Percentiles rank a stretch among this genome's conserved stretches.
phyloP scores from a whole-genome alignment of 2,329 filamentous ascomycete genomes.

The Colletotrichum neosansevieriae region DNA sequence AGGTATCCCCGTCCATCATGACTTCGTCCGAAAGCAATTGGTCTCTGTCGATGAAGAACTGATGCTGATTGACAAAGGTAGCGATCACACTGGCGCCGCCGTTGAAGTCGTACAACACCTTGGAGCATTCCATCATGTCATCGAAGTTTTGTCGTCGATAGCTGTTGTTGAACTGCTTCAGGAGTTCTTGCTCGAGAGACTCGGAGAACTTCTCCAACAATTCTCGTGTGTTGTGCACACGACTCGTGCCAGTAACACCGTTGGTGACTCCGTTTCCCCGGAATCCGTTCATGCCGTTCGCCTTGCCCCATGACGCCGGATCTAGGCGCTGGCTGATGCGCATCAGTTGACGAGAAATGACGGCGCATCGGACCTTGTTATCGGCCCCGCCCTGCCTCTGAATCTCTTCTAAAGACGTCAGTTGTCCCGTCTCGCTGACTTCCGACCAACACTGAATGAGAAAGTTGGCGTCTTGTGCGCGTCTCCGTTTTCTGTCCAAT shows the following conservation, averaged over 20 bases:
- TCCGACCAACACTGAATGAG: slow-evolving; percentile 97
- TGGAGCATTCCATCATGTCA: slow-evolving; percentile 97
- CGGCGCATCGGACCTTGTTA: slow-evolving; percentile 92
- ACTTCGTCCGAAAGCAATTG: slow-evolving; percentile 92
- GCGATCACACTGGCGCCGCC: slow-evolving; percentile 95
- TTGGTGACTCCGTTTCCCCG: slow-evolving; percentile 63
- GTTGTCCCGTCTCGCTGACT: slow-evolving; percentile 88
- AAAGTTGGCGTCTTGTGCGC: slow-evolving; percentile 94
- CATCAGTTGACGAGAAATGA: slow-evolving; percentile 93
- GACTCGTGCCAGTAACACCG: slow-evolving; percentile 56
- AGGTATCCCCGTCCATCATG: slow-evolving; percentile 78
- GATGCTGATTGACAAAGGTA: slow-evolving; percentile 97
- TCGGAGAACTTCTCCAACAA: slow-evolving; percentile 97
- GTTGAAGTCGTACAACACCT: slow-evolving; percentile 94
- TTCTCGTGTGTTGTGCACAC: slow-evolving; percentile 79
- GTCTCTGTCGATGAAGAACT: slow-evolving; percentile 97
- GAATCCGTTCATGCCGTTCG: slow-evolving; percentile 67
- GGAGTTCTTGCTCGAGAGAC: slow-evolving; percentile 91
- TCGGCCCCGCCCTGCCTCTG: slow-evolving; percentile 86
- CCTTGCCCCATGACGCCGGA: slow-evolving; percentile 76
- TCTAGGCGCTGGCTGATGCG: slow-evolving; percentile 94
- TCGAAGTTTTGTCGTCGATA: slow-evolving; percentile 96
- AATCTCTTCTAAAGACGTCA: slow-evolving; percentile 90
- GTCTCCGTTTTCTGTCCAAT: slow-evolving; percentile 88
- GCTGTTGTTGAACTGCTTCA: slow-evolving; percentile 97